Conservation (phyloP, 1,284 basidiomycete genomes). For the Fomitopsis schrenkii region DNA sequence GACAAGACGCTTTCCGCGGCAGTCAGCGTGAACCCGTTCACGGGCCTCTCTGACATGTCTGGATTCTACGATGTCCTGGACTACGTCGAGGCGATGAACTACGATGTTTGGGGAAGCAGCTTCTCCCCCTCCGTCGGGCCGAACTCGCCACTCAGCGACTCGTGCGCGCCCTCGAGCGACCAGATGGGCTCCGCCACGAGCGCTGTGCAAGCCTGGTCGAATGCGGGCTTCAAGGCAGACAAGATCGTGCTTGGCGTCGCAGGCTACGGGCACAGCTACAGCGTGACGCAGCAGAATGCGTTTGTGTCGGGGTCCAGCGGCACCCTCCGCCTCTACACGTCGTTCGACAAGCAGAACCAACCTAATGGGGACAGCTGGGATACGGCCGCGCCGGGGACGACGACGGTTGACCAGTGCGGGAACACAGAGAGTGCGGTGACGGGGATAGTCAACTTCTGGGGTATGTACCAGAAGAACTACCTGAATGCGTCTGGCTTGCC, state of each 20-base stretch:
- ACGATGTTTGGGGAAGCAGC: constrained; percentile 59
- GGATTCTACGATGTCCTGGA: constrained; percentile 58
- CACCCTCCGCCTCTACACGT: constrained; percentile 32
- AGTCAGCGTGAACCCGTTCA: constrained; percentile 52
- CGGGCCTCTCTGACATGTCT: constrained; percentile 49
- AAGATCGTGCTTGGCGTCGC: constrained; percentile 68
- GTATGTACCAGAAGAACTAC: constrained; percentile 34
- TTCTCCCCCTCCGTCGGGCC: constrained; percentile 49
- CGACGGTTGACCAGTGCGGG: constrained; percentile 36
- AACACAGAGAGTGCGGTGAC: constrained; percentile 25
- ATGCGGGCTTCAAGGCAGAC: constrained; percentile 56
- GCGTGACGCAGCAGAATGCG: constrained; percentile 31
- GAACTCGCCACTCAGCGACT: constrained; percentile 66
- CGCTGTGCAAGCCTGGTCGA: constrained; percentile 58
- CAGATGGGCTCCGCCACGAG: constrained; percentile 60
- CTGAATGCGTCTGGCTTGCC: constrained; percentile 33
- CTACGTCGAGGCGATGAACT: constrained; percentile 72
- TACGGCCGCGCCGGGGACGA: constrained; percentile 15
- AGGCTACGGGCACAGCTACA: constrained; percentile 47
- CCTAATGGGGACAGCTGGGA: constrained; percentile 44
- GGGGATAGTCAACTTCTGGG: constrained; percentile 39
- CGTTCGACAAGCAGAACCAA: constrained; percentile 32
- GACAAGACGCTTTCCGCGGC: constrained; percentile 49
- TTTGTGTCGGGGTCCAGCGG: constrained; percentile 16
- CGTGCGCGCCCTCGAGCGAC: constrained; percentile 48